Conservation (phyloP, 306 rosid species). For the Vachellia collinsii region DNA sequence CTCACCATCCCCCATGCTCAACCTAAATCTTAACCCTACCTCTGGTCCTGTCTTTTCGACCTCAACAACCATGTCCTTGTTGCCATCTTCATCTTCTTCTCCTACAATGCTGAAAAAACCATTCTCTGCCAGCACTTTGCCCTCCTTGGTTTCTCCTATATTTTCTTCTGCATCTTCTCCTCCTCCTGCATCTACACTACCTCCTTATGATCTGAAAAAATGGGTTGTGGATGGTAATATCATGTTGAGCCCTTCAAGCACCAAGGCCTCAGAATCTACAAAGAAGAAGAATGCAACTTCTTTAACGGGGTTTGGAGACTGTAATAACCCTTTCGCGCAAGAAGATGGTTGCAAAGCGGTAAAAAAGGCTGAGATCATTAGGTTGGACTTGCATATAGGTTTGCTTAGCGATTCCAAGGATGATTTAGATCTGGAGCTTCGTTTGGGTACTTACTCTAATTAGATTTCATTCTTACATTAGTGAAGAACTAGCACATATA, state of each 20-base stretch:
- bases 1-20: conserved; percentile 44
- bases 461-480: conserved; percentile 24
- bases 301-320: conserved; percentile 28
- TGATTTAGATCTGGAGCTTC: conserved; percentile 92
- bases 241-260: conserved; percentile 42
- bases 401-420: conserved; percentile 48
- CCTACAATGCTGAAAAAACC: conserved; percentile 38
- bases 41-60: conserved; percentile 46
- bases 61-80: conserved; percentile 45
- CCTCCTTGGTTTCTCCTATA: conserved; percentile 49
- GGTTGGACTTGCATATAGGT: conserved; percentile 76
- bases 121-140: conserved; percentile 43
- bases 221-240: conserved; percentile 43
- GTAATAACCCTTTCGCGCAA: conserved; percentile 24
- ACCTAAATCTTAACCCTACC: conserved; percentile 57
- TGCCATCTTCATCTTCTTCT: conserved; percentile 33
- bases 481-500: neutral
- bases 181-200: conserved; percentile 21
- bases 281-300: conserved; percentile 32
- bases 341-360: conserved; percentile 40
- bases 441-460: conserved; percentile 65
- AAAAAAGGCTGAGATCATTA: conserved; percentile 55
- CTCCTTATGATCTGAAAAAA: conserved; percentile 43
- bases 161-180: conserved; percentile 22
- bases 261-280: conserved; percentile 31